A percentile compares a stretch with the other conserved stretches of the same genome.
Evolutionary conservation across 2,329 filamentous ascomycete species (phyloP).

Genomic region (Alternaria consortialis): DNA sequence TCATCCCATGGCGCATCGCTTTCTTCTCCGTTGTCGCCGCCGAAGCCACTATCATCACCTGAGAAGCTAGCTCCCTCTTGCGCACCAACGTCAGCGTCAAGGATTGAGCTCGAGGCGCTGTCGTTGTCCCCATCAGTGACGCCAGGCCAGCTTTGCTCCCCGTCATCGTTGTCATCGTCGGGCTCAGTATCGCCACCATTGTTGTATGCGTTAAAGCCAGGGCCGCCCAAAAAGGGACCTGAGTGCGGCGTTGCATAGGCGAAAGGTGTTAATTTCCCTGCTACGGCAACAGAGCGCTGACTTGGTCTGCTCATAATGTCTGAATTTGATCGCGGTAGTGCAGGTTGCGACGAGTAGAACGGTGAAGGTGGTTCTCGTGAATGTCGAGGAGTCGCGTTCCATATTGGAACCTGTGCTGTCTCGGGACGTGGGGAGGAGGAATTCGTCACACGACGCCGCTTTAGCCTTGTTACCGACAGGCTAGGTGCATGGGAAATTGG

Average conservation of each 20-base stretch:
- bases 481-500: slow-evolving; percentile 50
- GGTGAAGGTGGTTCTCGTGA: slow-evolving; percentile 57
- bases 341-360: slow-evolving; percentile 46
- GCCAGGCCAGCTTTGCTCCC: slow-evolving; percentile 43
- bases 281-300: slow-evolving; percentile 49
- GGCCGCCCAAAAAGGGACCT: slow-evolving; percentile 45
- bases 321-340: slow-evolving; percentile 41
- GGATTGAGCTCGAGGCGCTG: slow-evolving; percentile 33
- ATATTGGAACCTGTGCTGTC: slow-evolving; percentile 40
- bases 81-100: slow-evolving; percentile 26
- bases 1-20: slow-evolving; percentile 17
- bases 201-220: slow-evolving; percentile 33
- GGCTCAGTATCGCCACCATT: slow-evolving; percentile 47
- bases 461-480: slow-evolving; percentile 41
- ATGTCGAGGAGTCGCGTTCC: slow-evolving; percentile 53
- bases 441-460: slow-evolving; percentile 58
- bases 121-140: slow-evolving; percentile 40
- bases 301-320: slow-evolving; percentile 54
- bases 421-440: slow-evolving; percentile 38
- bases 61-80: slow-evolving; percentile 44
- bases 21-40: slow-evolving; percentile 37
- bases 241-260: slow-evolving; percentile 81
- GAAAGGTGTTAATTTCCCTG: slow-evolving; percentile 62
- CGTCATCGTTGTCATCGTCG: slow-evolving; percentile 45
- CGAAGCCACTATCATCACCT: slow-evolving; percentile 49